Base-by-base conservation (phyloP, 805 yeast species). In the Yarrowia sp. region DNA sequence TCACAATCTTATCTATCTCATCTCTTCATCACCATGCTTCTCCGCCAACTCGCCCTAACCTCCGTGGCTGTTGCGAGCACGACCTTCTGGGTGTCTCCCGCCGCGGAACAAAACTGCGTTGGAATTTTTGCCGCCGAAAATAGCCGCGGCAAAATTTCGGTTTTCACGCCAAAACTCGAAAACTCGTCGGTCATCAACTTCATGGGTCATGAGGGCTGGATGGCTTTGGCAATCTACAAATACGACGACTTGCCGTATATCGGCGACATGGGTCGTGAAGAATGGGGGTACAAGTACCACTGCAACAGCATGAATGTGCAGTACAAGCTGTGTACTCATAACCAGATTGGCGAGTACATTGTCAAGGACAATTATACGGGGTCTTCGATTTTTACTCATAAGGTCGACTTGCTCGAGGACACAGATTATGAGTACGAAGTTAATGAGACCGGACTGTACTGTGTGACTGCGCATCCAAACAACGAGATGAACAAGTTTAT, bases 121-220 rank as follows among this genome's bases (percentile, higher is more conserved):
- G 67, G 67, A 1, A 26, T 63, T 14, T 63, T 48, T 11, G 45
- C 67, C 8, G 46, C 43, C 10, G 48, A n/a, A 2, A 22, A 40
- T 1, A 2, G 26, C 2, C 40, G 35, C 1, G 52, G 42, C 14
- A 8, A 40, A 8, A 63, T 63, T 12, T 38, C 56, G 8, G 67
- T 63, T 5, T 26, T 1, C 32, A 63, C 55, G 0, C 67, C 67
- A 0, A 49, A 63, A 35, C 48, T 63, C 5, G 40, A 38, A 12
- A 49, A 63, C n/a, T 52, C 45, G 8, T 38, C 46, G 5, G 56
- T 63, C 16, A 63, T 49, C 56, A 63, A 63, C 15, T 48, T 48
- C 15, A 48, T 63, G 67, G 67, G 67, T 15, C 67, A 63, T n/a
- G 67, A 63, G 36, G 67, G 67, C 10, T 63, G 67, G 67, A 48